Evolutionary conservation across 257 asterid species (phyloP).

Genomic region (Solanum rostratum): DNA sequence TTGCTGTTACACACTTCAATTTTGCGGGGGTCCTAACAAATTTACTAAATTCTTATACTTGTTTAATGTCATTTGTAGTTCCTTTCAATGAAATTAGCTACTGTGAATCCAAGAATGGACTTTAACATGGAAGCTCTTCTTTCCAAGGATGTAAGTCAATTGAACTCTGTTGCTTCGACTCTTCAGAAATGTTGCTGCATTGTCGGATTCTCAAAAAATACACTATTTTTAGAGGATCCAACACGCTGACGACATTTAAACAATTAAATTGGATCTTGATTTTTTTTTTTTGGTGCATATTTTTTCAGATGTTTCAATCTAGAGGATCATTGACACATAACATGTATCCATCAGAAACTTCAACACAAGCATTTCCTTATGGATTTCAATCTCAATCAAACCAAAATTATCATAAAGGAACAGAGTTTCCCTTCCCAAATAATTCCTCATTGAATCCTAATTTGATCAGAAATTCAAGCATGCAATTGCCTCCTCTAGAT

Average conservation of each 20-base stretch:
- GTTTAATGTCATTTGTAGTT: conserved; percentile 33
- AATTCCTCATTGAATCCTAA: conserved; percentile 27
- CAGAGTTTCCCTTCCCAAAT: conserved; percentile 22
- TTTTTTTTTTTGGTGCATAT: not conserved
- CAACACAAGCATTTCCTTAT: conserved; percentile 22
- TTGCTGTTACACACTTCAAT: not conserved
- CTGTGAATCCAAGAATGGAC: conserved; percentile 73
- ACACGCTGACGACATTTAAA: not conserved
- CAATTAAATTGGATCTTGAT: not conserved
- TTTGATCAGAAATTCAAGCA: conserved; percentile 18
- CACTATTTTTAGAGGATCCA: too few relatives aligned
- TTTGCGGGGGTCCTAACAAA: not conserved
- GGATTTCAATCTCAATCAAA: conserved; percentile 33
- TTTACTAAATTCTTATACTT: not conserved
- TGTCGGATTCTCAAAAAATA: not conserved
- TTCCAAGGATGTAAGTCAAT: conserved; percentile 61
- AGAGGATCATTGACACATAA: conserved; percentile 35
- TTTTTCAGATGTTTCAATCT: conserved; percentile 41
- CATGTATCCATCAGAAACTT: conserved; percentile 25
- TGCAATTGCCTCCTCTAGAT: conserved; percentile 37
- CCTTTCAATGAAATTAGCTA: conserved; percentile 81
- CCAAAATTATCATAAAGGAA: conserved; percentile 19
- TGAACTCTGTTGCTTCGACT: not conserved
- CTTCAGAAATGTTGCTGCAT: not conserved
- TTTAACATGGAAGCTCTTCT: conserved; percentile 48